Percentiles rank a stretch among this genome's conserved stretches.
Conservation (phyloP, 768 basidiomycete species). For the Mycena belliarum region DNA sequence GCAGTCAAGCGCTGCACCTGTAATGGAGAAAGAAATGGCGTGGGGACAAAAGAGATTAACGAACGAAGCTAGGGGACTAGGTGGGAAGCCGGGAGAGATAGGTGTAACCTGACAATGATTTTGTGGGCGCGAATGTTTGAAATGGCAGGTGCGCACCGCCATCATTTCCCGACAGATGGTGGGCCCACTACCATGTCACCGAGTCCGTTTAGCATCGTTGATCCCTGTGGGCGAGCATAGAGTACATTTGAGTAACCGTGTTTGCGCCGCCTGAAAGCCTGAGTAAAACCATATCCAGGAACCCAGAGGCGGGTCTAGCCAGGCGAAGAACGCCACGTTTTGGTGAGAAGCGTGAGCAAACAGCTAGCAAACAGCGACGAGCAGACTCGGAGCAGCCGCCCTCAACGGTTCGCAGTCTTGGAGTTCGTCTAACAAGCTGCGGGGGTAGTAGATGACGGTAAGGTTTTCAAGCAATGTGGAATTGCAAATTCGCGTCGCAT, state of each 20-base stretch:
- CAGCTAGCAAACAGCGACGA: too few species aligned
- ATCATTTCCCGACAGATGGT: constrained; percentile 1
- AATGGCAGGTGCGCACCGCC: constrained; percentile 11
- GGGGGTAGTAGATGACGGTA: too few species aligned
- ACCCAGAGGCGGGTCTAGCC: too few species aligned
- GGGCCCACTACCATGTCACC: not conserved
- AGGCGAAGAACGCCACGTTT: too few species aligned
- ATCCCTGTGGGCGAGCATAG: constrained; percentile 7
- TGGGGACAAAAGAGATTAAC: too few species aligned
- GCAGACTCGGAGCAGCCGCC: not conserved
- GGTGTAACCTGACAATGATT: not conserved
- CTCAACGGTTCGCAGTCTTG: not conserved
- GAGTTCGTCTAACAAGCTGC: too few species aligned
- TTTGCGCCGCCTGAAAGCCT: not conserved
- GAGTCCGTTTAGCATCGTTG: not conserved
- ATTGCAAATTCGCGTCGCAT: constrained; percentile 4
- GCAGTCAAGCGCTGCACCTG: too few species aligned
- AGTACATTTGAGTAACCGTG: constrained; percentile 4
- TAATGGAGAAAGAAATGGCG: too few species aligned
- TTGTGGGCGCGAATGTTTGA: not conserved
- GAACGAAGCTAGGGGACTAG: too few species aligned
- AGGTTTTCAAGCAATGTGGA: not conserved
- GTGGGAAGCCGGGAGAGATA: not conserved
- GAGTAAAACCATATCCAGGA: not conserved
- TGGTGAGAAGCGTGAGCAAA: too few species aligned